Percentiles rank a stretch among this genome's conserved stretches.
Evolutionary conservation across 73 alveolate genomes (phyloP).

Genomic region (Tetrahymena malaccensis): DNA sequence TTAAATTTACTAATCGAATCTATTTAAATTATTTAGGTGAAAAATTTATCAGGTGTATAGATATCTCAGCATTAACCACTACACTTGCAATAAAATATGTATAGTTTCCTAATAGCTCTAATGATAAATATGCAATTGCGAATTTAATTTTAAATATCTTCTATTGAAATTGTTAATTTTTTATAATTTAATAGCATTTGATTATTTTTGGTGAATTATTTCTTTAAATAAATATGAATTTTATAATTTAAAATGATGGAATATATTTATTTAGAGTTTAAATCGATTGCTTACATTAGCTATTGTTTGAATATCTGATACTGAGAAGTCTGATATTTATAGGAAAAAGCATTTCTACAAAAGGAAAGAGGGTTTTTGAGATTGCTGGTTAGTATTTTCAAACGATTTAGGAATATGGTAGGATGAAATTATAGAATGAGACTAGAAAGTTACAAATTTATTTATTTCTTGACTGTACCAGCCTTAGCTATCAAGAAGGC

Average conservation of each 20-base stretch:
- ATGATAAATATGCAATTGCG: background rate
- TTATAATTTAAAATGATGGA: too few species aligned
- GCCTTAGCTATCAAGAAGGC: background rate
- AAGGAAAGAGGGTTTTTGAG: background rate
- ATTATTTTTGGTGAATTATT: too few species aligned
- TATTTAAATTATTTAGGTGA: background rate
- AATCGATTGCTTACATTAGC: background rate
- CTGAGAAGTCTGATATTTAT: background rate
- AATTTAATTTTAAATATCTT: too few species aligned
- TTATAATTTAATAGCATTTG: too few species aligned
- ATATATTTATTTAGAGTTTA: too few species aligned
- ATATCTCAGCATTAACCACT: background rate
- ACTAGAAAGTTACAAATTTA: background rate
- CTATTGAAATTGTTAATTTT: too few species aligned
- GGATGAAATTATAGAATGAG: background rate
- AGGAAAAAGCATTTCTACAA: background rate
- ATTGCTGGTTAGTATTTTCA: background rate
- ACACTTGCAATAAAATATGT: background rate
- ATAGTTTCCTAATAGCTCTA: background rate
- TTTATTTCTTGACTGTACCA: background rate
- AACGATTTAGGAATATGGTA: background rate
- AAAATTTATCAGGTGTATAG: background rate
- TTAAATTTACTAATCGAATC: background rate
- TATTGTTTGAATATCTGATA: background rate
- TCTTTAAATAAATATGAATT: too few species aligned